Evolutionary conservation across 257 asterid species (phyloP).

Genomic region (Solanum chilense): DNA sequence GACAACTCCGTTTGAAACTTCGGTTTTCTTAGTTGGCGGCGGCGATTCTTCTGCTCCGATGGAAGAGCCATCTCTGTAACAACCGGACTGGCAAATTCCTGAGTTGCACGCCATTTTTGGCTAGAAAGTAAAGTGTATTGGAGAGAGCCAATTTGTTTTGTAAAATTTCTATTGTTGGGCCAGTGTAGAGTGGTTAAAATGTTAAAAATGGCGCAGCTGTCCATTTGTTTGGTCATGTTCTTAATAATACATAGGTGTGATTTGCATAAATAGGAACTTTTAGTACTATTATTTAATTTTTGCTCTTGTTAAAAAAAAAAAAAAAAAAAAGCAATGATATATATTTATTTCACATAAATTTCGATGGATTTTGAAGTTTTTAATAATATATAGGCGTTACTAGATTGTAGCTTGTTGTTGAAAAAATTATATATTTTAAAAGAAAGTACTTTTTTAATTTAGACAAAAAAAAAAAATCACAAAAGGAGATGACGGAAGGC

Average conservation of each 20-base stretch:
- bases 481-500: too few relatives aligned
- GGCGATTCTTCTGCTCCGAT: not conserved
- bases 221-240: not conserved
- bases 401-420: fast-evolving
- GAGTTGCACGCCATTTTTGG: slow-evolving; percentile 61
- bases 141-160: not conserved
- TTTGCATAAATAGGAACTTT: not conserved
- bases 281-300: not conserved
- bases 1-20: slow-evolving; percentile 3
- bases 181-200: not conserved
- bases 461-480: too few relatives aligned
- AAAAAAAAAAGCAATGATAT: not conserved
- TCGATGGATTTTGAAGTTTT: not conserved
- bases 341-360: not conserved
- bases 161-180: not conserved
- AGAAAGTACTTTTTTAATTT: fast-evolving
- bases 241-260: not conserved
- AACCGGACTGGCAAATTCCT: slow-evolving; percentile 65
- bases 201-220: not conserved
- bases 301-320: not conserved
- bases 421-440: too few relatives aligned
- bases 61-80: slow-evolving; percentile 36
- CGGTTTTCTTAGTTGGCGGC: not conserved
- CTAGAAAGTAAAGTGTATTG: not conserved
- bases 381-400: too few relatives aligned